Conservation (phyloP, 2,329 filamentous ascomycete genomes). For the Tolypocladium cylindrosporum region DNA sequence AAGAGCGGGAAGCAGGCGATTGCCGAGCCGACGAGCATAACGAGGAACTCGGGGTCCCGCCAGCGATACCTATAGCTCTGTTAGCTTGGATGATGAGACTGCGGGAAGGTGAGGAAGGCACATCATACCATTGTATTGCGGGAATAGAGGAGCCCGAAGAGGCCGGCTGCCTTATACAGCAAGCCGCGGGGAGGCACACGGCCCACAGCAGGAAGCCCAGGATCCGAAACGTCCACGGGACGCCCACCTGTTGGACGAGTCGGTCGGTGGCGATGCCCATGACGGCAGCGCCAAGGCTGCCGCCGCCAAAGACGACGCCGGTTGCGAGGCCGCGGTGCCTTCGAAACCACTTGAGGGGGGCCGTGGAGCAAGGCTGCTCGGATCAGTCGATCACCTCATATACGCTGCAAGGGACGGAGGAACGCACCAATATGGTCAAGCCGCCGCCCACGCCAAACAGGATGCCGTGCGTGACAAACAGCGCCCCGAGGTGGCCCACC, state of each 20-base stretch:
- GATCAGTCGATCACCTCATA: background rate
- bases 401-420: background rate
- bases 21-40: slow-evolving; percentile 12
- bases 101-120: background rate
- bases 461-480: slow-evolving; percentile 16
- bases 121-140: slow-evolving; percentile 13
- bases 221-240: slow-evolving; percentile 16
- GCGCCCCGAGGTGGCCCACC: slow-evolving; percentile 9
- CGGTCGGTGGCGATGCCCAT: slow-evolving; percentile 13
- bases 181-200: slow-evolving; percentile 16
- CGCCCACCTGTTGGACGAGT: slow-evolving; percentile 12
- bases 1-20: slow-evolving; percentile 16
- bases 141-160: slow-evolving; percentile 5
- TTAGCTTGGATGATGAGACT: background rate
- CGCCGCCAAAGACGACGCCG: slow-evolving; percentile 16
- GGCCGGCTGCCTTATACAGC: slow-evolving; percentile 9
- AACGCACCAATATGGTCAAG: slow-evolving; percentile 13
- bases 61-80: slow-evolving; percentile 11
- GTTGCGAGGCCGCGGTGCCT: slow-evolving; percentile 16
- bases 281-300: slow-evolving; percentile 15
- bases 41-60: slow-evolving; percentile 11
- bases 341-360: slow-evolving; percentile 14
- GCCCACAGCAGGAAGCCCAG: slow-evolving; percentile 15
- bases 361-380: slow-evolving; percentile 14
- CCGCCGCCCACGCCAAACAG: slow-evolving; percentile 17